Percentiles rank a stretch among this genome's conserved stretches.
Conservation (phyloP, 306 rosid genomes). For the Phaseolus lunatus region DNA sequence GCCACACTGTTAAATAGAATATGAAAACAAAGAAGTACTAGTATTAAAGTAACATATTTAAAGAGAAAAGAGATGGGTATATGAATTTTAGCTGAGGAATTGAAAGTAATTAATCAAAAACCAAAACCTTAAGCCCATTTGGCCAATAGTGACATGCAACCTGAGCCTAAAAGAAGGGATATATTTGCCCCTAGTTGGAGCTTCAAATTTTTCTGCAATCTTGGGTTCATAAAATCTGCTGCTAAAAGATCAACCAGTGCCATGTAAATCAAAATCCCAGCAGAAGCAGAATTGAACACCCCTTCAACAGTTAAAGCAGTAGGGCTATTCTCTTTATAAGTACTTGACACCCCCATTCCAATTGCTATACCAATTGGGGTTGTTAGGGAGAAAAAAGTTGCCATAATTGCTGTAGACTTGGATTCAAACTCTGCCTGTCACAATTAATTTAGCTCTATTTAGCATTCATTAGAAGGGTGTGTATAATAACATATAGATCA, state of each 20-base stretch:
- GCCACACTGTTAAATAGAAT: neutral
- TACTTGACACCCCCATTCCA: constrained; percentile 63
- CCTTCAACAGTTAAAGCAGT: constrained; percentile 72
- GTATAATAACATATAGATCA: too few relatives aligned
- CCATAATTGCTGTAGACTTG: constrained; percentile 61
- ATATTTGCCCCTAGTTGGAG: constrained; percentile 61
- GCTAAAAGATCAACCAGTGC: constrained; percentile 76
- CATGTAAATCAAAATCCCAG: constrained; percentile 84
- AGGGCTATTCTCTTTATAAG: constrained; percentile 56
- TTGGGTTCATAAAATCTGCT: constrained; percentile 77
- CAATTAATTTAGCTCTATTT: neutral
- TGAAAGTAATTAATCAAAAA: neutral
- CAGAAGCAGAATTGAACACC: constrained; percentile 64
- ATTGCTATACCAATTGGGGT: constrained; percentile 74
- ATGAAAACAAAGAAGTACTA: neutral
- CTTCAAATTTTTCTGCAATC: constrained; percentile 57
- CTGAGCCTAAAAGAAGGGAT: constrained; percentile 75
- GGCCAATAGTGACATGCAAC: constrained; percentile 70
- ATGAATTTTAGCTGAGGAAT: neutral
- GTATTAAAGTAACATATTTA: neutral
- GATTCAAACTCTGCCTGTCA: constrained; percentile 69
- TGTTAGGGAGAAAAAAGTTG: constrained; percentile 68
- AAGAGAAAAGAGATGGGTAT: neutral
- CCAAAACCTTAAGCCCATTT: constrained; percentile 62
- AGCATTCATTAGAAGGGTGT: too few relatives aligned